A percentile compares a stretch with the other conserved stretches of the same genome.
Conservation (phyloP, 2,329 filamentous ascomycete genomes). For the Cytospora schulzeri region DNA sequence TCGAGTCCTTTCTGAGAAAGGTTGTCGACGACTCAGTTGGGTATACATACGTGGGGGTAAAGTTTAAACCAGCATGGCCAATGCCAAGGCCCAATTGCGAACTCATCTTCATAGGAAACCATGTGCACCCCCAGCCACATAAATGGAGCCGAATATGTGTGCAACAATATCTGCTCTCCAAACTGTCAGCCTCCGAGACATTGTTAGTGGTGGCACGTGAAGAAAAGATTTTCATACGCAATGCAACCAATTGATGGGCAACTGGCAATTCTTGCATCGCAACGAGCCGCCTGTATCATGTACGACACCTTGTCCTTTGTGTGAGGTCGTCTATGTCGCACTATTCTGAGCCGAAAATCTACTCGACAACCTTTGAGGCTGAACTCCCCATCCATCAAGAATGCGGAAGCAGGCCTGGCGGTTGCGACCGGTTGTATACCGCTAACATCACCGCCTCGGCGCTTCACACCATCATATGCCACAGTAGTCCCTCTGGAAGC, state of each 20-base stretch:
- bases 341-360: not conserved
- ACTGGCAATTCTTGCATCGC: not conserved
- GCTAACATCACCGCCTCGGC: not conserved
- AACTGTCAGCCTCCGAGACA: not conserved
- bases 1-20: not conserved
- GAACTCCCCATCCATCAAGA: not conserved
- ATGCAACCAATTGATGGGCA: not conserved
- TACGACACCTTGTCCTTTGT: not conserved
- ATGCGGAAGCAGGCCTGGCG: not conserved
- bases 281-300: not conserved
- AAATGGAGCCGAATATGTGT: not conserved
- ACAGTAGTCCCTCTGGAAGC: not conserved
- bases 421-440: not conserved
- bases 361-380: conserved; percentile 2
- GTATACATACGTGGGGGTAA: not conserved
- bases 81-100: not conserved
- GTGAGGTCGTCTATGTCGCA: not conserved
- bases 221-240: not conserved
- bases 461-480: not conserved
- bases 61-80: not conserved
- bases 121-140: not conserved
- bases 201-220: not conserved
- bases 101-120: not conserved
- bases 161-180: not conserved
- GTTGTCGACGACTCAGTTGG: not conserved